Evolutionary conservation across 176 grass and related monocot genomes (phyloP).

Genomic region (Carex pumila): DNA sequence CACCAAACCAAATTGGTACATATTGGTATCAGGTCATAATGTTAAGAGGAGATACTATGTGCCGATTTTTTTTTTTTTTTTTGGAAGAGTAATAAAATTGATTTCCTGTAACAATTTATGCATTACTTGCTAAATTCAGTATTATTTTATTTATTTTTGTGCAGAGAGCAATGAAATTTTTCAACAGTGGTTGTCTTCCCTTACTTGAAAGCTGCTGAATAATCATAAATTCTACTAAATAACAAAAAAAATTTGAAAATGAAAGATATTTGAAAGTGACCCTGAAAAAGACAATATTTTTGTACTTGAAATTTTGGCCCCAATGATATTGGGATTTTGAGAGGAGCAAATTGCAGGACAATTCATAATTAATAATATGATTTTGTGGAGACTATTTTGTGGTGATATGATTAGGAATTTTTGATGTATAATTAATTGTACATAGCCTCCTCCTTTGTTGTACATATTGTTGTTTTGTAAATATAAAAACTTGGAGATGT

Average conservation of each 20-base stretch:
- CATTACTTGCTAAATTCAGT: background rate
- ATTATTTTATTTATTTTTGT: background rate
- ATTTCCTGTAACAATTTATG: background rate
- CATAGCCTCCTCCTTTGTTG: background rate
- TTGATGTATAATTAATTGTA: background rate
- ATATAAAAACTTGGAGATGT: background rate
- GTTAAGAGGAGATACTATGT: background rate
- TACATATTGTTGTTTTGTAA: slow-evolving; percentile 4
- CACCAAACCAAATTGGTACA: background rate
- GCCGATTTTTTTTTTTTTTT: too few relatives aligned
- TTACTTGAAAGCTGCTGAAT: background rate
- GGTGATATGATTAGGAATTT: background rate
- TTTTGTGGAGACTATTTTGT: slow-evolving; percentile 9
- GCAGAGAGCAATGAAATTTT: slow-evolving; percentile 11
- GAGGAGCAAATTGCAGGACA: background rate
- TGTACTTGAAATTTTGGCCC: background rate
- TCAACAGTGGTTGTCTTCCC: slow-evolving; percentile 21
- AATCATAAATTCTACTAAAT: background rate
- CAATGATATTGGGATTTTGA: slow-evolving; percentile 9
- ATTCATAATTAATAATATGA: background rate
- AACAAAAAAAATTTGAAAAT: background rate
- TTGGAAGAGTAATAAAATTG: background rate
- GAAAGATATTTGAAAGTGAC: background rate
- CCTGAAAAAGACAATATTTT: background rate
- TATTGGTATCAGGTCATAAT: background rate